Evolutionary conservation across 768 basidiomycete genomes (phyloP).

Genomic region (Mycena latifolia): DNA sequence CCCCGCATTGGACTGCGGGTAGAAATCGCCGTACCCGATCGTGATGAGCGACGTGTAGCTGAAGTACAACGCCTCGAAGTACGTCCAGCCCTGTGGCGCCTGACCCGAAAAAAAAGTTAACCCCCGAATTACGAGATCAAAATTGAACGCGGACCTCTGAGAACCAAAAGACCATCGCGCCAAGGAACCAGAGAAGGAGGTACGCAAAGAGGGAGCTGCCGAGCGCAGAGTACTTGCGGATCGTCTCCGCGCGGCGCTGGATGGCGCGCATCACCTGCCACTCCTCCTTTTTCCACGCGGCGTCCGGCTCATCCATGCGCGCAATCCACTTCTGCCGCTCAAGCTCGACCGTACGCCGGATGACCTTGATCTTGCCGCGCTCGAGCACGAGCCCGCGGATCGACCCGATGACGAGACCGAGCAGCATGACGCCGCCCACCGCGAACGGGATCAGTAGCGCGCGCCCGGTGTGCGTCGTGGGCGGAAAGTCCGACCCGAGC

Average conservation of each 20-base stretch:
- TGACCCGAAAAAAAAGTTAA: conserved; percentile 7
- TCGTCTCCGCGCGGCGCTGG: conserved; percentile 39
- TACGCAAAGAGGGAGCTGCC: conserved; percentile 44
- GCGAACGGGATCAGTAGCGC: conserved; percentile 54
- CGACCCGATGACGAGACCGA: conserved; percentile 54
- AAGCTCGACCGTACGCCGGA: conserved; percentile 47
- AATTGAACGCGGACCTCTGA: conserved; percentile 41
- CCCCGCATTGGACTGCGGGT: conserved; percentile 48
- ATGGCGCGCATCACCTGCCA: conserved; percentile 55
- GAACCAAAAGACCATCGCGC: conserved; percentile 52
- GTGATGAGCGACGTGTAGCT: conserved; percentile 54
- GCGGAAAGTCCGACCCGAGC: conserved; percentile 54
- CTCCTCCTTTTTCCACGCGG: conserved; percentile 48
- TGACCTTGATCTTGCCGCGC: conserved; percentile 49
- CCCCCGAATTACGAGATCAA: no score
- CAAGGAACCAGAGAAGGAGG: conserved; percentile 49
- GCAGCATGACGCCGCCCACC: conserved; percentile 51
- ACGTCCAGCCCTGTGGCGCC: conserved; percentile 49
- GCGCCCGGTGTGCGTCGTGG: conserved; percentile 40
- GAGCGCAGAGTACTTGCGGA: conserved; percentile 46
- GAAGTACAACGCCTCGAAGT: conserved; percentile 54
- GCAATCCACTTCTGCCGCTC: conserved; percentile 45
- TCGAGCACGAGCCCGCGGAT: conserved; percentile 54
- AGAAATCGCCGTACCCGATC: conserved; percentile 57
- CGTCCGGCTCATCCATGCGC: conserved; percentile 36